Evolutionary conservation across 257 asterid genomes (phyloP).

Genomic region (Capsicum chinense): DNA sequence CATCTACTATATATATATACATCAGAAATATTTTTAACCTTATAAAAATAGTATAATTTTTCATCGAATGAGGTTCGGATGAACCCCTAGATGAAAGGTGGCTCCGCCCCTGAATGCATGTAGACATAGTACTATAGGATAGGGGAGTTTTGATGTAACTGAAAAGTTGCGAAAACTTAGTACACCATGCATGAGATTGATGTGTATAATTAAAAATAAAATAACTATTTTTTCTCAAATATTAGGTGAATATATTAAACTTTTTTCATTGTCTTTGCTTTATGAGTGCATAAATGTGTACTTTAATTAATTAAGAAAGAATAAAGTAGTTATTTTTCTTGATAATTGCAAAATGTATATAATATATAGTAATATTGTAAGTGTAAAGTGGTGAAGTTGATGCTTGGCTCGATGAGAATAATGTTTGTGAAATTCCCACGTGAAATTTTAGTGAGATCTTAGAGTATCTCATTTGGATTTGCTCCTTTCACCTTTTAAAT

Average conservation of each 20-base stretch:
- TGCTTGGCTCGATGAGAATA: conserved; percentile 26
- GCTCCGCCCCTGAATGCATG: no score
- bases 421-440: background rate
- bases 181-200: background rate
- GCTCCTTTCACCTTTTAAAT: background rate
- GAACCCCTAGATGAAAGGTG: no score
- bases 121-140: no score
- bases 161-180: no score
- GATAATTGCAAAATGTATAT: background rate
- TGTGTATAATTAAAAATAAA: background rate
- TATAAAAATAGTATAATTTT: no score
- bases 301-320: background rate
- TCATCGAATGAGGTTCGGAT: no score
- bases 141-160: no score
- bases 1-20: no score
- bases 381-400: background rate
- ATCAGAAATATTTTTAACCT: no score
- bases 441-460: background rate
- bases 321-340: background rate
- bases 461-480: conserved; percentile 23
- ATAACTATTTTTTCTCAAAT: background rate
- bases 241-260: background rate
- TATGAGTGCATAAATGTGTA: background rate
- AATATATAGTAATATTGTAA: background rate
- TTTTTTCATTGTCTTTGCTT: background rate